Conservation (phyloP, 1,284 basidiomycete genomes). For the Melanopsichium pennsylvanicum region DNA sequence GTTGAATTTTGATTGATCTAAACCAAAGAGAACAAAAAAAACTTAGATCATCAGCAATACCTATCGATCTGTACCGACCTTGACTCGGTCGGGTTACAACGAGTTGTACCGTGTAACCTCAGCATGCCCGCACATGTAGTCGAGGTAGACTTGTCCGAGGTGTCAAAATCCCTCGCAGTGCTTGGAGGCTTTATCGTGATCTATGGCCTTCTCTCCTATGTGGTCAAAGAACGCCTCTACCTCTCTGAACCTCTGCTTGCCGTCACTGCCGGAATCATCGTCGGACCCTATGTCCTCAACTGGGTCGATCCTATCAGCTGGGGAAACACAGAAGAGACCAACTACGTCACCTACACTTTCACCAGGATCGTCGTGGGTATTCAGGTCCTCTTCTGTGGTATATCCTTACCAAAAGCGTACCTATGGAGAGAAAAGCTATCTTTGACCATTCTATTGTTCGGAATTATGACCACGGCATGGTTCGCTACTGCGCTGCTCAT, state of each 20-base stretch:
- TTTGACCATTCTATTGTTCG: constrained; percentile 63
- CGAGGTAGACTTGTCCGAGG: constrained; percentile 55
- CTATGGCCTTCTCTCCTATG: constrained; percentile 62
- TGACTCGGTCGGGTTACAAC: no score
- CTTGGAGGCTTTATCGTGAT: constrained; percentile 63
- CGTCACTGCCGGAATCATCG: constrained; percentile 58
- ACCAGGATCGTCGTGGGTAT: constrained; percentile 65
- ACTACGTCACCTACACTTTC: constrained; percentile 66
- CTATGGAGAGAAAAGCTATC: constrained; percentile 60
- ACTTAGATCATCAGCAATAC: no score
- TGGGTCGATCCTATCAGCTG: constrained; percentile 62
- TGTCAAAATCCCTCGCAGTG: constrained; percentile 58
- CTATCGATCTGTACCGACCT: no score
- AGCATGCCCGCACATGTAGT: constrained; percentile 45
- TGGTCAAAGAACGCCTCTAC: constrained; percentile 62
- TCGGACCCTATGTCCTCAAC: constrained; percentile 60
- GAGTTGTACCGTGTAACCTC: no score
- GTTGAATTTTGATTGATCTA: constrained; percentile 16
- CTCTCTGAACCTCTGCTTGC: constrained; percentile 63
- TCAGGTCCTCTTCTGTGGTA: constrained; percentile 67
- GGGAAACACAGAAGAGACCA: constrained; percentile 43
- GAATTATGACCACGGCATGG: constrained; percentile 68
- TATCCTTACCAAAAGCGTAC: constrained; percentile 65
- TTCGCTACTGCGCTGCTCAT: constrained; percentile 66
- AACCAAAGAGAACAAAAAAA: no score